Base-by-base conservation (phyloP, 1,284 basidiomycete genomes). In the Ceratobasidium sp. region DNA sequence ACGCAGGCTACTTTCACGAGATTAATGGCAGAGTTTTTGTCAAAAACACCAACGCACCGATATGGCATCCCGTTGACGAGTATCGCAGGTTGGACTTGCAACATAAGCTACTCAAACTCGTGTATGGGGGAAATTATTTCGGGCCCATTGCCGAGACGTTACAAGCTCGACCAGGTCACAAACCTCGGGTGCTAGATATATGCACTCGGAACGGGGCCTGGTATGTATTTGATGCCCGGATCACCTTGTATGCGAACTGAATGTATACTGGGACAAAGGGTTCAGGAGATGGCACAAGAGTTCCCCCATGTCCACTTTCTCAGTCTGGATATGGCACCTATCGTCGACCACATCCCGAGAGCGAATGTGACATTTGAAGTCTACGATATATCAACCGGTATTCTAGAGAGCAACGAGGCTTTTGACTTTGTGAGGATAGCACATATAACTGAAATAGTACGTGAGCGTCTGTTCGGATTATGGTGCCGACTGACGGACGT, bases 1-100 rank as follows among this genome's bases (percentile, higher is more conserved):
- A n/a, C n/a, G n/a, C 56, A 59, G 57, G 33, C 19, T 59, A 59
- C 25, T 59, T 59, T 21, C 30, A 59, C 16, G 57, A 59, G 29
- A 13, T 47, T 19, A 49, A 59, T 14, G 57, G 57, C 23, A 59
- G 57, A 27, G 19, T 59, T 19, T 59, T 59, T 36, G 44, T 59
- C 21, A 44, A 59, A 14, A 59, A 46, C 14, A 42, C 57, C n/a
- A 46, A 49, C n/a, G 57, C 47, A 8, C 57, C 57, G 1, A 36
- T 59, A 29, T 59, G 57, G 57, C 47, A 30, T 23, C 57, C 57
- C 5, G 14, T 33, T 33, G 57, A 59, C 19, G 44, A 49, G 27
- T 7, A 2, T 21, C 57, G 29, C n/a, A 27, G 29, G 27, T 30
- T 46, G 27, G 19, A 13, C 2, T 14, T 49, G 16, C 23, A 7